phyloP scores from a whole-genome alignment of 2,329 filamentous ascomycete species.

The Iodosphaeria phyllophila region DNA sequence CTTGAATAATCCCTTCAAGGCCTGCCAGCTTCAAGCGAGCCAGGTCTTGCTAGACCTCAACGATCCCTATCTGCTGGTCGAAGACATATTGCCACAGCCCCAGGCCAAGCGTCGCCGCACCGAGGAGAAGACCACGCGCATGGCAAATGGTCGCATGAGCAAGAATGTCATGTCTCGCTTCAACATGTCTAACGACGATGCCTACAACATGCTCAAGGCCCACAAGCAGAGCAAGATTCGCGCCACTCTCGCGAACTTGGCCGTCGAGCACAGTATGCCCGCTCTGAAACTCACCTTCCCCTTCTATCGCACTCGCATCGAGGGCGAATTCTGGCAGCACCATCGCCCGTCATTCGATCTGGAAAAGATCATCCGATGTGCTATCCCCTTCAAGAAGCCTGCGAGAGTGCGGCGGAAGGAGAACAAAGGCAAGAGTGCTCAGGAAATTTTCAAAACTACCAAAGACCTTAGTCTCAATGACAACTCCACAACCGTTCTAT shows the following conservation, averaged over 20 bases:
- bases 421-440: conserved; percentile 59
- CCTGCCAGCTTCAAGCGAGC: conserved; percentile 55
- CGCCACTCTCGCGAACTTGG: conserved; percentile 74
- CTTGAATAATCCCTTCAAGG: conserved; percentile 64
- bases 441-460: conserved; percentile 61
- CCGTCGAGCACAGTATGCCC: conserved; percentile 88
- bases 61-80: conserved; percentile 71
- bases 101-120: conserved; percentile 38
- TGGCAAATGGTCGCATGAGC: conserved; percentile 49
- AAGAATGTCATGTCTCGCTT: conserved; percentile 66
- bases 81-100: conserved; percentile 50
- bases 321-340: conserved; percentile 49
- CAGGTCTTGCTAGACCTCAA: conserved; percentile 71
- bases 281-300: conserved; percentile 85
- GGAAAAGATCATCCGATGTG: conserved; percentile 23
- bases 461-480: conserved; percentile 75
- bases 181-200: conserved; percentile 91
- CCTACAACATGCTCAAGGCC: conserved; percentile 88
- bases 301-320: conserved; percentile 80
- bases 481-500: conserved; percentile 70
- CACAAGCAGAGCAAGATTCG: conserved; percentile 94
- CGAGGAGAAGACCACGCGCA: conserved; percentile 41
- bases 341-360: conserved; percentile 54
- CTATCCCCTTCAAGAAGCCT: conserved; percentile 25
- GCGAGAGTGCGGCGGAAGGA: conserved; percentile 62